These are phyloP conservation scores for Colletotrichum coccodes DNA, from an alignment of 2,329 filamentous ascomycete species.

Conservation along the genomic window DNA sequence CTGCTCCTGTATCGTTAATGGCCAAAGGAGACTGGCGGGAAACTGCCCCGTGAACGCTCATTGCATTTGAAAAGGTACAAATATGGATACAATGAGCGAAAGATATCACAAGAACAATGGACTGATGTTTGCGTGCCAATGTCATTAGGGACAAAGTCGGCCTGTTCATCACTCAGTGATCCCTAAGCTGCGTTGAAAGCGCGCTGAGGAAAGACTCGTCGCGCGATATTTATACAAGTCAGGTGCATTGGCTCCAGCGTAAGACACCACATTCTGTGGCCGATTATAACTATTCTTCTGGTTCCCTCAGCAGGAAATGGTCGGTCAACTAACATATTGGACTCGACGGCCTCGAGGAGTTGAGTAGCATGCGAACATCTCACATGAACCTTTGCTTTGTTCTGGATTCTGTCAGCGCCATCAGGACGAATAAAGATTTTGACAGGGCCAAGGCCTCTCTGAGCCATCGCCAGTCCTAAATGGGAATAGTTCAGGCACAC, in stretches of 20 bases:
- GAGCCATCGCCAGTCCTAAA: background rate
- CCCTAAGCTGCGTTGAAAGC: background rate
- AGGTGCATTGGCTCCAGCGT: background rate
- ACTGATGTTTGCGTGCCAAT: background rate
- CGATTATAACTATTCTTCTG: background rate
- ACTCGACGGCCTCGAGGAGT: background rate
- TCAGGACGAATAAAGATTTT: background rate
- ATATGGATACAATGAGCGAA: background rate
- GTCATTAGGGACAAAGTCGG: background rate
- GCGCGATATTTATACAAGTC: background rate
- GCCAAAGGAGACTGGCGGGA: background rate
- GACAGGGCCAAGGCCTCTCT: constrained; percentile 1
- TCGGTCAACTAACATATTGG: background rate
- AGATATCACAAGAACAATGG: background rate
- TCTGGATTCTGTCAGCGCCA: background rate
- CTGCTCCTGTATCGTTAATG: background rate
- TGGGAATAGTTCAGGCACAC: constrained; percentile 29
- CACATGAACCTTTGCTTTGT: background rate
- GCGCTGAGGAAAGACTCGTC: background rate
- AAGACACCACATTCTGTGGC: background rate
- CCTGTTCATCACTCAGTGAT: background rate
- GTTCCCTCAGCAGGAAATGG: background rate
- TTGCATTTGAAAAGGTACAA: background rate
- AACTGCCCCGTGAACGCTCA: background rate
- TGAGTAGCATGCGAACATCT: background rate